These are phyloP conservation scores for Fusarium musae DNA, from an alignment of 2,329 filamentous ascomycete genomes.

Conservation along the genomic window DNA sequence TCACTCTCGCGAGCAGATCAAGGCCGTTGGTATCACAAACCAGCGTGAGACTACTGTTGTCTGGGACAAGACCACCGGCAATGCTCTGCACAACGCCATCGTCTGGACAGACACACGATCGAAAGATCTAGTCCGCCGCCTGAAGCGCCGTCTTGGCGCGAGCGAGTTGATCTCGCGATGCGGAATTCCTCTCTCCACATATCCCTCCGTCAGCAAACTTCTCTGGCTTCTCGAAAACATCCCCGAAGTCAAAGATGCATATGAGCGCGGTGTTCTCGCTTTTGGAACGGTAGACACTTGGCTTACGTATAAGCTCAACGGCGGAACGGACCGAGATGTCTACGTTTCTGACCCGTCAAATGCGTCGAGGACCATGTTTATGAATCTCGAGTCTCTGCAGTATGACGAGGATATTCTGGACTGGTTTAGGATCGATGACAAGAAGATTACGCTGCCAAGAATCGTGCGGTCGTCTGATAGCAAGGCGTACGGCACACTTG, in stretches of 20 bases:
- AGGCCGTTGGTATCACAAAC: constrained; percentile 82
- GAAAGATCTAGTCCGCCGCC: constrained; percentile 75
- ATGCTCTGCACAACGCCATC: constrained; percentile 83
- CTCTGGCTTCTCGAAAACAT: constrained; percentile 80
- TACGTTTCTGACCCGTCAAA: constrained; percentile 85
- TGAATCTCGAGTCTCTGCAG: constrained; percentile 79
- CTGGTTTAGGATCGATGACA: constrained; percentile 78
- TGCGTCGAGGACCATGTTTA: constrained; percentile 86
- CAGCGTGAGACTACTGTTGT: constrained; percentile 85
- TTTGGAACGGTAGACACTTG: constrained; percentile 87
- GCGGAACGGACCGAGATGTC: constrained; percentile 70
- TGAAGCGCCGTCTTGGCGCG: constrained; percentile 74
- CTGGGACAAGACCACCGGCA: constrained; percentile 81
- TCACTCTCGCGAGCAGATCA: constrained; percentile 74
- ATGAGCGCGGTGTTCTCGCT: constrained; percentile 75
- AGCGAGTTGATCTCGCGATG: constrained; percentile 75
- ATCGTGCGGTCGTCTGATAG: constrained; percentile 80
- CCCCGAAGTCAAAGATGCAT: constrained; percentile 73
- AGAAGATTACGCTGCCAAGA: constrained; percentile 77
- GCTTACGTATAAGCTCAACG: constrained; percentile 83
- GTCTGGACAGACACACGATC: constrained; percentile 89
- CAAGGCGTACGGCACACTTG: constrained; percentile 74
- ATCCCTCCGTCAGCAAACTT: constrained; percentile 82
- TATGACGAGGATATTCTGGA: constrained; percentile 79
- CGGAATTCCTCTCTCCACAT: constrained; percentile 83